A percentile compares a stretch with the other conserved stretches of the same genome.
These are phyloP conservation scores for Lithospermum erythrorhizon DNA, from an alignment of 257 asterid genomes.

Conservation along the genomic window DNA sequence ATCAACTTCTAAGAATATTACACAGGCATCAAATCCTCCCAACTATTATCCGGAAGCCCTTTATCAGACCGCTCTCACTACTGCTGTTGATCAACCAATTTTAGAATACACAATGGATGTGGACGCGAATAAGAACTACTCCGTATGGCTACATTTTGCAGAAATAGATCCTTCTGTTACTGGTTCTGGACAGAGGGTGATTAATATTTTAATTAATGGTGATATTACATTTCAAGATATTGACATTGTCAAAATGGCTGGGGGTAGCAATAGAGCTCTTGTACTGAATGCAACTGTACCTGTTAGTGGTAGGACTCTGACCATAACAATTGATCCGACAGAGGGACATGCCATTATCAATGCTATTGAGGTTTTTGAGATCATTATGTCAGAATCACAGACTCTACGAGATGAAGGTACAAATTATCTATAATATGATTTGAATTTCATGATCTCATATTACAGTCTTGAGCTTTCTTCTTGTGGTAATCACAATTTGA, in stretches of 20 bases:
- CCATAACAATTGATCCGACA: slow-evolving; percentile 55
- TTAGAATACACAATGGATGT: slow-evolving; percentile 65
- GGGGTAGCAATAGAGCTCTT: slow-evolving; percentile 57
- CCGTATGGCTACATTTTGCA: slow-evolving; percentile 92
- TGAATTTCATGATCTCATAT: too few species aligned
- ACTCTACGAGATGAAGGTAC: slow-evolving; percentile 77
- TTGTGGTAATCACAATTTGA: not conserved
- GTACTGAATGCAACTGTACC: slow-evolving; percentile 66
- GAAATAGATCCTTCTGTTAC: slow-evolving; percentile 74
- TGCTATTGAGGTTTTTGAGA: slow-evolving; percentile 84
- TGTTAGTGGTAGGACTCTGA: slow-evolving; percentile 83
- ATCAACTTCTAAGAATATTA: slow-evolving; percentile 33
- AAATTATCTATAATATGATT: not conserved
- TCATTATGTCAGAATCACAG: slow-evolving; percentile 72
- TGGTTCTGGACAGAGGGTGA: slow-evolving; percentile 63
- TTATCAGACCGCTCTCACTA: slow-evolving; percentile 61
- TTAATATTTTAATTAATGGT: slow-evolving; percentile 67
- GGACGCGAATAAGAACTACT: slow-evolving; percentile 73
- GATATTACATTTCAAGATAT: slow-evolving; percentile 36
- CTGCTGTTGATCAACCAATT: slow-evolving; percentile 51
- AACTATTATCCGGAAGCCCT: slow-evolving; percentile 84
- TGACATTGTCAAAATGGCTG: slow-evolving; percentile 60
- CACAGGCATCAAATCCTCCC: slow-evolving; percentile 46
- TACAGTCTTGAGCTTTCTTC: not conserved
- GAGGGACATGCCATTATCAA: slow-evolving; percentile 63